Base-by-base conservation (phyloP, 768 basidiomycete genomes). In the Naganishia antarctica region DNA sequence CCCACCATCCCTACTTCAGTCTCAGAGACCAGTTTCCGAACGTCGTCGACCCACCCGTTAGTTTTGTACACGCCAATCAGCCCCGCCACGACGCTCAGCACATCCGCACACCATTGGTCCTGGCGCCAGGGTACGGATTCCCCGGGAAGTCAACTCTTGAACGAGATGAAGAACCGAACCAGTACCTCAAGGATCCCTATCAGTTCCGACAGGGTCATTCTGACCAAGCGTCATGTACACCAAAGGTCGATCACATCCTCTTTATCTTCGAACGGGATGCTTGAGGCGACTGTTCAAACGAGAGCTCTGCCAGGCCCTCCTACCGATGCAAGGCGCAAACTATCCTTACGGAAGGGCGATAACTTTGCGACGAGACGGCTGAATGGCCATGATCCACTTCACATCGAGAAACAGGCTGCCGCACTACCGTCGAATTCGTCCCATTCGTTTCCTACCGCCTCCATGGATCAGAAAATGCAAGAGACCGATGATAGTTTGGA, bases 161-260 rank as follows among this genome's bases (percentile, higher is more conserved):
- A 40, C 53, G 37, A 57, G 4, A 57, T 57, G 53, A 57, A 57
- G 53, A 57, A 9, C 31, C 28, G 28, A 11, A 40, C 34, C 21
- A 29, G 23, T 15, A 31, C 23, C 50, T 28, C 11, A 9, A 51
- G 32, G 31, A 34, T n/a, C 7, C 31, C 21, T 31, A 29, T 13
- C n/a, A 28, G 29, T 8, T 11, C 23, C 43, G 43, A 44, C 11
- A 44, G n/a, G 6, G 12, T 40, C 8, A n/a, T 57, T 23, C 53
- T 34, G 8, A 57, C 53, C 2, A 57, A 57, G 26, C 53, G 53
- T 26, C 53, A 57, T 29, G 34, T 41, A 32, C 53, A 57, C 11
- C 53, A 57, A 26, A 4, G 37, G 26, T 57, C 53, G 21, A 37
- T 57, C 15, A 23, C 53, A 18, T 57, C 53, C n/a, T 37, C 53